phyloP scores from a whole-genome alignment of 495 filamentous ascomycete species.

The Chaetomium fimeti region DNA sequence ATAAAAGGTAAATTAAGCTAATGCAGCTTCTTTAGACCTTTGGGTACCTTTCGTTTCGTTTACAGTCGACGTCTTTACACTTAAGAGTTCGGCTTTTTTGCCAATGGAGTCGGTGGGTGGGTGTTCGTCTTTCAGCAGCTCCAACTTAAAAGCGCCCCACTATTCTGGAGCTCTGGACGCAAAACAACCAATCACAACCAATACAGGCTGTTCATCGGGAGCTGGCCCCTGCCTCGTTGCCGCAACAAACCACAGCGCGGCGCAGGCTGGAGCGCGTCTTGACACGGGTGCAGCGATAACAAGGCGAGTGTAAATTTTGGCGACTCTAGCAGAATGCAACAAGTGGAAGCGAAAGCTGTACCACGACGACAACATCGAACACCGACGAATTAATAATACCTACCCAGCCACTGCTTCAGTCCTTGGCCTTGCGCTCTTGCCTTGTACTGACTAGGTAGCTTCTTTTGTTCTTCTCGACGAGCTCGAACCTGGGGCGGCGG shows the following conservation, averaged over 20 bases:
- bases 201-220: neutral
- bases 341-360: slow-evolving; percentile 18
- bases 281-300: slow-evolving; percentile 26
- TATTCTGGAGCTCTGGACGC: neutral
- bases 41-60: too few species aligned
- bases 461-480: slow-evolving; percentile 1
- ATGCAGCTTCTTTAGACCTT: too few species aligned
- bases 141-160: neutral
- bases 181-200: slow-evolving; percentile 1
- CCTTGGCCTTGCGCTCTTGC: neutral
- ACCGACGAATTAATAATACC: slow-evolving; percentile 14
- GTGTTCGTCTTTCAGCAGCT: neutral
- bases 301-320: slow-evolving; percentile 17
- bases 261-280: slow-evolving; percentile 29
- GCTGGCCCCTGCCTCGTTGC: neutral
- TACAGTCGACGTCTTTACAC: too few species aligned
- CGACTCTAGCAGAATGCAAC: slow-evolving; percentile 26
- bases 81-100: too few species aligned
- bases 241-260: slow-evolving; percentile 23
- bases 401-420: neutral
- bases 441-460: neutral
- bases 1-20: too few species aligned
- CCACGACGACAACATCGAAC: slow-evolving; percentile 20
- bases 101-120: too few species aligned
- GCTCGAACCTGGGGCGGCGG: neutral